Conservation (phyloP, 345 rosid species). For the Capsella bursapastoris region DNA sequence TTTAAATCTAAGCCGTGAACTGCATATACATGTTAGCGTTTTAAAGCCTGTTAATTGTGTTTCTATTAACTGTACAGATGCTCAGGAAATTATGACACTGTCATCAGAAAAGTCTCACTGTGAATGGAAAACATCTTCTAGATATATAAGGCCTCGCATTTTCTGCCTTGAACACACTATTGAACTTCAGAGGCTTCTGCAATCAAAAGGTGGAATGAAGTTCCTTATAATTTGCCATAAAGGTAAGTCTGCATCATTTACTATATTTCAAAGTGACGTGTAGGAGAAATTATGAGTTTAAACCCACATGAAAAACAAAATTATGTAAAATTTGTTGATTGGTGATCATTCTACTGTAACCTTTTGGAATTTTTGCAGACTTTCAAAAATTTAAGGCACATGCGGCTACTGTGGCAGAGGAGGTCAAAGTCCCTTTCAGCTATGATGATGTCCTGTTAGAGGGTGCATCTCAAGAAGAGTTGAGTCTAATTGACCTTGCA, state of each 20-base stretch:
- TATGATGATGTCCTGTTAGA: slow-evolving; percentile 65
- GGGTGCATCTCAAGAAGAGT: slow-evolving; percentile 68
- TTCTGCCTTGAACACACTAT: slow-evolving; percentile 95
- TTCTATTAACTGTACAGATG: slow-evolving; percentile 38
- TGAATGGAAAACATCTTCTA: slow-evolving; percentile 63
- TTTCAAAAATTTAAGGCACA: slow-evolving; percentile 92
- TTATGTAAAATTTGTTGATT: neutral
- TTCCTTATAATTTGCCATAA: slow-evolving; percentile 91
- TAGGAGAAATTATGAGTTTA: neutral
- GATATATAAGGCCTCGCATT: slow-evolving; percentile 76
- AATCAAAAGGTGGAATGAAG: slow-evolving; percentile 79
- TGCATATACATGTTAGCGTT: slow-evolving; percentile 14
- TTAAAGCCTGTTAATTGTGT: slow-evolving; percentile 15
- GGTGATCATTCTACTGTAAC: slow-evolving; percentile 26
- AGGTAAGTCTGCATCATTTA: slow-evolving; percentile 54
- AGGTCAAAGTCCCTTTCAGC: slow-evolving; percentile 63
- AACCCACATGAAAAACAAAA: neutral
- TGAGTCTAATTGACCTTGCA: slow-evolving; percentile 84
- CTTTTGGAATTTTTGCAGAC: slow-evolving; percentile 56
- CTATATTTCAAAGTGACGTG: slow-evolving; percentile 2
- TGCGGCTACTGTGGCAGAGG: slow-evolving; percentile 78
- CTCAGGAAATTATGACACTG: slow-evolving; percentile 40
- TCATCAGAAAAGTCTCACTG: slow-evolving; percentile 27
- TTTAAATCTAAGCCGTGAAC: slow-evolving; percentile 25
- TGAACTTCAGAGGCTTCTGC: slow-evolving; percentile 74